These are phyloP conservation scores for Vitellaria paradoxa DNA, from an alignment of 179 eudicot species.

Conservation along the genomic window DNA sequence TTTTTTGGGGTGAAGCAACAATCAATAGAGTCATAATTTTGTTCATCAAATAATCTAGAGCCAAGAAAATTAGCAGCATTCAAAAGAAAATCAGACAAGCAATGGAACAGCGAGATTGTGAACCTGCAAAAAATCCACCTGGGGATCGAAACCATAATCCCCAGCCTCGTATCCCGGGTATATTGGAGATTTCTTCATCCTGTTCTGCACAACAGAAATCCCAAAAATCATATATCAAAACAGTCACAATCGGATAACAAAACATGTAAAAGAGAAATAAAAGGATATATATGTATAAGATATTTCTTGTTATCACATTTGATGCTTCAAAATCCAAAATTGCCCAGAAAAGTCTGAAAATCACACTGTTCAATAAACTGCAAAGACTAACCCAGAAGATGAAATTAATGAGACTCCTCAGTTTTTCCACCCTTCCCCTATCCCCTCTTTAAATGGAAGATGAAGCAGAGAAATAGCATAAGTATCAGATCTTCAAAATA, in stretches of 20 bases:
- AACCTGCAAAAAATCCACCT: slow-evolving; percentile 35
- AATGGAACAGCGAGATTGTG: neutral
- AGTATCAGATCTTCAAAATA: slow-evolving; percentile 3
- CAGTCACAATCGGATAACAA: neutral
- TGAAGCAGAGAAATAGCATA: slow-evolving; percentile 2
- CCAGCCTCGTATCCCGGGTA: slow-evolving; percentile 16
- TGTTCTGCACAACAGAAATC: slow-evolving; percentile 16
- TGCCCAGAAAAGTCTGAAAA: neutral
- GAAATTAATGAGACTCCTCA: neutral
- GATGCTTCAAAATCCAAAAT: neutral
- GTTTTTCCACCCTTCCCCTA: neutral
- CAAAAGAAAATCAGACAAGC: no score
- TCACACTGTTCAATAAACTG: neutral
- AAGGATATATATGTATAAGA: neutral
- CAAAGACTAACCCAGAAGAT: slow-evolving; percentile 7
- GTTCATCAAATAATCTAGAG: neutral
- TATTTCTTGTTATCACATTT: neutral
- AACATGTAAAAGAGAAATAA: neutral
- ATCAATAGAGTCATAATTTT: no score
- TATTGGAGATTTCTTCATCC: slow-evolving; percentile 29
- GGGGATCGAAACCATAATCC: slow-evolving; percentile 31
- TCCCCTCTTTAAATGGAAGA: neutral
- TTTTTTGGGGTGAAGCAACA: no score
- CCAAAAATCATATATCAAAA: neutral
- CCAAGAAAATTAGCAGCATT: neutral